These are phyloP conservation scores for Rhizoclosmatium sp. DNA, from an alignment of 192 early-diverging fungal genomes.

Conservation along the genomic window DNA sequence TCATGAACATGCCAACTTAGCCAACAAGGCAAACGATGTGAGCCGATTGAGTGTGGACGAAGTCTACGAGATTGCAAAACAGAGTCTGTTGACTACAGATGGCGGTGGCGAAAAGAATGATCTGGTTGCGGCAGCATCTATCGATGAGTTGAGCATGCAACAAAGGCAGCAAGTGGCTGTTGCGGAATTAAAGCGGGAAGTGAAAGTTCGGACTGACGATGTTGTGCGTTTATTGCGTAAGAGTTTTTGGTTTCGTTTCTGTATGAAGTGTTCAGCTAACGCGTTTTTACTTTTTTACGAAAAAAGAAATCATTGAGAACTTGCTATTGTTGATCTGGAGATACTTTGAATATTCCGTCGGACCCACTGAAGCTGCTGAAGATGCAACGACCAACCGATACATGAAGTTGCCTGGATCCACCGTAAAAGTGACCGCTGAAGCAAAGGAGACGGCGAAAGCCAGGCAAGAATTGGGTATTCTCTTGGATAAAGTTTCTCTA, in stretches of 20 bases:
- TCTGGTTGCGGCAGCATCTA: slow-evolving; percentile 40
- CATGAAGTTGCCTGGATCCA: slow-evolving; percentile 10
- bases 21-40: slow-evolving; percentile 50
- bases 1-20: slow-evolving; percentile 40
- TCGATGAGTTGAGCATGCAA: slow-evolving; percentile 51
- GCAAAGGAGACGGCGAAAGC: background rate
- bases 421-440: background rate
- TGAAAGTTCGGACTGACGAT: slow-evolving; percentile 45
- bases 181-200: slow-evolving; percentile 52
- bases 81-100: background rate
- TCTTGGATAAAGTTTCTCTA: background rate
- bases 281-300: background rate
- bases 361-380: background rate
- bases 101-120: slow-evolving; percentile 35
- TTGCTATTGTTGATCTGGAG: slow-evolving; percentile 15
- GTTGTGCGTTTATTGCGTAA: slow-evolving; percentile 38
- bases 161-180: slow-evolving; percentile 59
- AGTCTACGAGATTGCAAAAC: slow-evolving; percentile 55
- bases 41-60: slow-evolving; percentile 57
- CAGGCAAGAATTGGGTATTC: background rate
- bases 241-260: background rate
- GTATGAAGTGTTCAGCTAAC: background rate
- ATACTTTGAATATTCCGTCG: slow-evolving; percentile 31
- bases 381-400: background rate
- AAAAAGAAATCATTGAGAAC: slow-evolving; percentile 26